Evolutionary conservation across 2,329 filamentous ascomycete species (phyloP), one percentile per base, ranked within the genome.

Genomic region (Colletotrichum tropicale): DNA sequence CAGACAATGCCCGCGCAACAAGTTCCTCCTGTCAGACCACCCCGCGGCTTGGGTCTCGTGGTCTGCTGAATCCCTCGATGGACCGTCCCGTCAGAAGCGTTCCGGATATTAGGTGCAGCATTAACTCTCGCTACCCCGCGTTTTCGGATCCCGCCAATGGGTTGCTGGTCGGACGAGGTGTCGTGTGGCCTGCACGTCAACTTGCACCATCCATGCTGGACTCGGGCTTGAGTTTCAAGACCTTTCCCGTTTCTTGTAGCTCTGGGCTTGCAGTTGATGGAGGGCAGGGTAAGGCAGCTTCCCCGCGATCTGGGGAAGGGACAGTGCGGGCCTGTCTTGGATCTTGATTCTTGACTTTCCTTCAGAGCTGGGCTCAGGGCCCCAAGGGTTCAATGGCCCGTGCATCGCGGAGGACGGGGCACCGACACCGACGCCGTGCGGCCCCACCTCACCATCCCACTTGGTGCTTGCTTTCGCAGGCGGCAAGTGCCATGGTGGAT

Each of bases 121-220:
- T 74, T 75, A 48, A 61, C 70, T 69, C 48, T 73, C 13, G 43
- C n/a, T 76, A 76, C 74, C 64, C 74, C 70, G 74, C 74, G 74
- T 74, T 74, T 65, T 74, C 26, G 10, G 18, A 21, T 67, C 34
- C 64, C 66, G 21, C 70, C 64, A 52, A 61, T 64, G 21, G 30
- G 15, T 52, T 36, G 28, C 34, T 52, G 43, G 48, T 32, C 18
- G 61, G n/a, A 43, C 28, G 32, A 71, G n/a, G 26, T 60, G 62
- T 66, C 62, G 55, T 52, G 62, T 66, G 52, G 28, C 60, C 26
- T 62, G 13, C 32, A 48, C 10, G 34, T 10, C 32, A 38, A 65
- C 36, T 13, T 60, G 34, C 32, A 18, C 28, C 64, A 69, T 74
- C 64, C 74, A 69, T 73, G 74, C 55, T 38, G n/a, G 30, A 43